Evolutionary conservation across 768 basidiomycete genomes (phyloP).

Genomic region (Mycena polygramma): DNA sequence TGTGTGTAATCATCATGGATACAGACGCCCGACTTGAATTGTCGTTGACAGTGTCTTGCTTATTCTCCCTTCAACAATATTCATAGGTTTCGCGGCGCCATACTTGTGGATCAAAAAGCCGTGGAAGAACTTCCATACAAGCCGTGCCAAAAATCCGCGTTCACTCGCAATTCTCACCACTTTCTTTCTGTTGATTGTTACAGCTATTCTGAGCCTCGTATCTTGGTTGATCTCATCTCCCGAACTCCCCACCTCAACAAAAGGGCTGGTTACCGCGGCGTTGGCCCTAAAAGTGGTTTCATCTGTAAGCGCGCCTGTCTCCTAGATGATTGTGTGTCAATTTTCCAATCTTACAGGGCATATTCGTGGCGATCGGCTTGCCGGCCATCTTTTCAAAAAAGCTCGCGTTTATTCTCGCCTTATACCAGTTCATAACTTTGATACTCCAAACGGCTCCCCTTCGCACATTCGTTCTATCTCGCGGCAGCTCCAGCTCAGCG

Average conservation of each 20-base stretch:
- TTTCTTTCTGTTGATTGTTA: conserved; percentile 11
- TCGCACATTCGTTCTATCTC: conserved; percentile 24
- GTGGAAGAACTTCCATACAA: conserved; percentile 11
- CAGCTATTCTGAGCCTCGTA: conserved; percentile 20
- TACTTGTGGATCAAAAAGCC: conserved; percentile 20
- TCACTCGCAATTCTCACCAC: conserved; percentile 13
- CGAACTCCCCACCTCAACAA: conserved; percentile 17
- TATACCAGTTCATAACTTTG: conserved; percentile 27
- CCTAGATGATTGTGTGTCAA: background rate
- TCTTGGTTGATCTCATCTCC: conserved; percentile 26
- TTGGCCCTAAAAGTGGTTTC: conserved; percentile 14
- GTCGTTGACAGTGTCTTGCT: conserved; percentile 3
- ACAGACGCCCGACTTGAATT: no score
- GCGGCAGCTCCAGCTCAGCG: conserved; percentile 14
- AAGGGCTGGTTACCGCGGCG: conserved; percentile 19
- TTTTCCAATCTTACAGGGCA: background rate
- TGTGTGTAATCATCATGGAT: conserved; percentile 1
- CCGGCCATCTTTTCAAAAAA: conserved; percentile 8
- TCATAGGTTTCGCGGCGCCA: conserved; percentile 15
- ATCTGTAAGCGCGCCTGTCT: conserved; percentile 6
- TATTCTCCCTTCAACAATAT: conserved; percentile 23
- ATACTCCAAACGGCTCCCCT: conserved; percentile 31
- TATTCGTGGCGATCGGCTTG: conserved; percentile 15
- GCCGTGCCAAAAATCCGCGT: conserved; percentile 1
- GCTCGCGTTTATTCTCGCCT: conserved; percentile 23